These are phyloP conservation scores for Penicillium psychrofluorescens DNA, from an alignment of 495 filamentous ascomycete genomes.

Conservation along the genomic window DNA sequence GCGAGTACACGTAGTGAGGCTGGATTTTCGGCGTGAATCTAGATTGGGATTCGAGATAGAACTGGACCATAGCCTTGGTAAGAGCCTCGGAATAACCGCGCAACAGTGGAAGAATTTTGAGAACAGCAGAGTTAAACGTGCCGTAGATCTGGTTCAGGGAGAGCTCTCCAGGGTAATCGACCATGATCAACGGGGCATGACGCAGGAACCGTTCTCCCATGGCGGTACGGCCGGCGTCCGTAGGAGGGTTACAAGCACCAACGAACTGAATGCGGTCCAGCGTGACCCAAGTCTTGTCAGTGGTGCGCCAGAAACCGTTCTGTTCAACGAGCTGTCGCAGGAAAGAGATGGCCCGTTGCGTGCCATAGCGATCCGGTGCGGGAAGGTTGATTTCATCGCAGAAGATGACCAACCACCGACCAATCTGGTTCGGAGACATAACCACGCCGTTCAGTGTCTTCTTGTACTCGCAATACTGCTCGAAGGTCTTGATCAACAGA, in stretches of 20 bases:
- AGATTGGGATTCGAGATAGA: slow-evolving; percentile 90
- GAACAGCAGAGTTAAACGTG: slow-evolving; percentile 91
- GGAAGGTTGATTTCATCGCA: slow-evolving; percentile 99
- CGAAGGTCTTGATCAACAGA: slow-evolving; percentile 95
- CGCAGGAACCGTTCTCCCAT: slow-evolving; percentile 90
- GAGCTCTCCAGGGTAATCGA: slow-evolving; percentile 93
- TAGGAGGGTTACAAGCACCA: slow-evolving; percentile 98
- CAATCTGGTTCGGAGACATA: slow-evolving; percentile 92
- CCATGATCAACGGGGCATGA: slow-evolving; percentile 96
- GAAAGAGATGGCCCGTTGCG: slow-evolving; percentile 94
- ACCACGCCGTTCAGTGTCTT: slow-evolving; percentile 96
- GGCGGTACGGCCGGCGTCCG: slow-evolving; percentile 90
- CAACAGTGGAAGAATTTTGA: slow-evolving; percentile 94
- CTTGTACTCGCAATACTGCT: slow-evolving; percentile 98
- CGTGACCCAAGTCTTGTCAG: slow-evolving; percentile 96
- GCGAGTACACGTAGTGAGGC: slow-evolving; percentile 98
- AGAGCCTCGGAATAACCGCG: slow-evolving; percentile 89
- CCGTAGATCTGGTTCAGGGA: slow-evolving; percentile 96
- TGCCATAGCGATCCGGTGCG: slow-evolving; percentile 96
- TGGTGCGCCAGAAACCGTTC: slow-evolving; percentile 97
- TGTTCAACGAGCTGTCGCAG: slow-evolving; percentile 94
- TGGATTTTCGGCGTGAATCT: slow-evolving; percentile 94
- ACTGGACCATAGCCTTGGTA: slow-evolving; percentile 95
- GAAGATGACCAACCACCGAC: slow-evolving; percentile 96
- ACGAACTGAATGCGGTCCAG: slow-evolving; percentile 98